These are phyloP conservation scores for Cucurbita maxima DNA, from an alignment of 306 rosid genomes.

Conservation along the genomic window DNA sequence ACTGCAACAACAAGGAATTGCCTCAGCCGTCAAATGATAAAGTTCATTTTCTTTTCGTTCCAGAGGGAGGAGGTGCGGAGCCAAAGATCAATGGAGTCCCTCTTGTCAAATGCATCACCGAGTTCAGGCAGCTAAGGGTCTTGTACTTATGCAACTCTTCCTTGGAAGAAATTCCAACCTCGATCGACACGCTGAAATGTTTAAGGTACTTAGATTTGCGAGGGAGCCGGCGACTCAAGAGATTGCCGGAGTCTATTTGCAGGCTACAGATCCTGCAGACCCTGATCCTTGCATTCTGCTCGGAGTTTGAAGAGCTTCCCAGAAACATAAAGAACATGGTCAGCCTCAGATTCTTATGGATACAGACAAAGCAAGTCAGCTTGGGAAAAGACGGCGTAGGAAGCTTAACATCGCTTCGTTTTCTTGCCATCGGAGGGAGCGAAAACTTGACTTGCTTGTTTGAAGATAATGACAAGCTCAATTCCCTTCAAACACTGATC, in stretches of 20 bases:
- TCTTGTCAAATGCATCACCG: background rate
- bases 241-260: slow-evolving; percentile 9
- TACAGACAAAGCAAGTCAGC: background rate
- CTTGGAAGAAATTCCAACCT: slow-evolving; percentile 5
- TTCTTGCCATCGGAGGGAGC: background rate
- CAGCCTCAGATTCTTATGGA: background rate
- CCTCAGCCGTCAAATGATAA: background rate
- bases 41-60: background rate
- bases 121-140: background rate
- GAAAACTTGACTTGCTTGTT: background rate
- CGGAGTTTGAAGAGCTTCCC: slow-evolving; percentile 7
- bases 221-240: background rate
- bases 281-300: slow-evolving; percentile 1
- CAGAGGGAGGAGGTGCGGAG: background rate
- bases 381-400: background rate
- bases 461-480: background rate
- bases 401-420: background rate
- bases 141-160: background rate
- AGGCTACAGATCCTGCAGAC: slow-evolving; percentile 5
- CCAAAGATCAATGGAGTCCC: background rate
- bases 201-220: slow-evolving; percentile 1
- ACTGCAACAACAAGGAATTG: background rate
- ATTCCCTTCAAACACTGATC: background rate
- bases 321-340: slow-evolving; percentile 9
- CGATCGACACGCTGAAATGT: background rate